Conservation (phyloP, 2,329 filamentous ascomycete genomes). For the Helicocarpus griseus region DNA sequence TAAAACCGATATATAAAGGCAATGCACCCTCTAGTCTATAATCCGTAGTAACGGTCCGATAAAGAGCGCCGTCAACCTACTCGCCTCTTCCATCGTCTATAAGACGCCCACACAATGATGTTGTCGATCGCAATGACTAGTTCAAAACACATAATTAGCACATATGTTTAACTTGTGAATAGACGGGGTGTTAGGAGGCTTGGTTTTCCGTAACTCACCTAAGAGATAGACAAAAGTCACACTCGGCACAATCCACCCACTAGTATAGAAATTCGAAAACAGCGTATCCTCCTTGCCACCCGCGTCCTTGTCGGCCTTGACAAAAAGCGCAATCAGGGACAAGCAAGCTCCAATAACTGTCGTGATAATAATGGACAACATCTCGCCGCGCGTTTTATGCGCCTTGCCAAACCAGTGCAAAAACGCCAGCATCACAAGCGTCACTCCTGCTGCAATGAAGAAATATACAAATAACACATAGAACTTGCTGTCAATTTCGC, state of each 20-base stretch:
- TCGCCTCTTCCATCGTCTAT: neutral
- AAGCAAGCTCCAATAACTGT: constrained; percentile 7
- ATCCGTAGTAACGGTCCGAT: no score
- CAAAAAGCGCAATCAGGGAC: constrained; percentile 7
- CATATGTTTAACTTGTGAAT: neutral
- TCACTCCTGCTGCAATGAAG: constrained; percentile 27
- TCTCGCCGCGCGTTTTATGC: constrained; percentile 13
- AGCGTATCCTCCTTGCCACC: neutral
- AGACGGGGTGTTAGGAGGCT: neutral
- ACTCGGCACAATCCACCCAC: constrained; percentile 9
- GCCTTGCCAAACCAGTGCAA: constrained; percentile 17
- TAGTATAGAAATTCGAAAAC: neutral
- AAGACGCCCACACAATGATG: neutral
- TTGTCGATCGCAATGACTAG: neutral
- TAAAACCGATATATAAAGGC: no score
- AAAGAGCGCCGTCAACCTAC: no score
- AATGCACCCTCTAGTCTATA: no score
- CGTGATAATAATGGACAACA: constrained; percentile 10
- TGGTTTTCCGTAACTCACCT: neutral
- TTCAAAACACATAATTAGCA: neutral
- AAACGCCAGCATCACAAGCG: constrained; percentile 26
- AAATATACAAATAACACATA: constrained; percentile 24
- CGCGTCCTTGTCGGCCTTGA: neutral
- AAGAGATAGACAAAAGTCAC: constrained; percentile 5
- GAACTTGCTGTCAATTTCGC: constrained; percentile 24